These are phyloP conservation scores for Boletus speciosus DNA, from an alignment of 768 basidiomycete species.

Conservation along the genomic window DNA sequence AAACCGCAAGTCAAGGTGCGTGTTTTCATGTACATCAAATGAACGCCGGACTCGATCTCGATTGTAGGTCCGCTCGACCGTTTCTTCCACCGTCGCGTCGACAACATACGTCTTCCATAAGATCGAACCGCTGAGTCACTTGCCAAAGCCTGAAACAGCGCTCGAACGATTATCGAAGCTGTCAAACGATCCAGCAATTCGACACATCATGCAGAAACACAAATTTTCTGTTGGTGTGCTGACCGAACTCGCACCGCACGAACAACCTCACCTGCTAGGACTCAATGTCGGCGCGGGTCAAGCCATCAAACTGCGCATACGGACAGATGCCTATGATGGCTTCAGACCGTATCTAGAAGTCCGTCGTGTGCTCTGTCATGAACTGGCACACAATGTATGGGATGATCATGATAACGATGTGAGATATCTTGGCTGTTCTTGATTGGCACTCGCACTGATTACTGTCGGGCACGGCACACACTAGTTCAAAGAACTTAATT, in stretches of 20 bases:
- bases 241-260: constrained; percentile 77
- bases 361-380: constrained; percentile 70
- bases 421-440: constrained; percentile 21
- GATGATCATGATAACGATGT: constrained; percentile 72
- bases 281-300: constrained; percentile 62
- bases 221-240: constrained; percentile 63
- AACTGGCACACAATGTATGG: constrained; percentile 74
- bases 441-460: not conserved
- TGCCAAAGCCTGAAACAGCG: constrained; percentile 61
- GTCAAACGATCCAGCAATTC: constrained; percentile 67
- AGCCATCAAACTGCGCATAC: constrained; percentile 62
- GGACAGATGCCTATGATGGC: constrained; percentile 71
- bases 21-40: not conserved
- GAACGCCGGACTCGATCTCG: not conserved
- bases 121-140: constrained; percentile 56
- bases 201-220: constrained; percentile 68
- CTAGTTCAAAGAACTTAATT: constrained; percentile 73
- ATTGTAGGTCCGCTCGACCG: constrained; percentile 58
- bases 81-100: constrained; percentile 35
- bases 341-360: constrained; percentile 64
- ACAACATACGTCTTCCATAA: constrained; percentile 61
- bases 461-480: constrained; percentile 20
- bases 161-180: constrained; percentile 52
- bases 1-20: constrained; percentile 58
- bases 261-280: constrained; percentile 66